Percentiles rank a stretch among this genome's conserved stretches.
phyloP scores from a whole-genome alignment of 345 rosid genomes.

The Isatis tinctoria region DNA sequence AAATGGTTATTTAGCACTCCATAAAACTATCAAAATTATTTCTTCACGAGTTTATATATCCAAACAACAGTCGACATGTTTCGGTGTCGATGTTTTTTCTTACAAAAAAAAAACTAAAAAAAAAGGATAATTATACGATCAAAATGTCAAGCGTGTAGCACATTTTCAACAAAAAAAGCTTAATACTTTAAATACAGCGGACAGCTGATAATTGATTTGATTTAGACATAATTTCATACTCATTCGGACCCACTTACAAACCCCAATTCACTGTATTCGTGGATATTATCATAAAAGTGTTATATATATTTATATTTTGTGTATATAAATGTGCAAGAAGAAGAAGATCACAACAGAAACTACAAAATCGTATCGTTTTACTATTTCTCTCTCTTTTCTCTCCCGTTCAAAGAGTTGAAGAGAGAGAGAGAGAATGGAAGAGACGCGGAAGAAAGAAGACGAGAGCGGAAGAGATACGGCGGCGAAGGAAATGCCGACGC shows the following conservation, averaged over 20 bases:
- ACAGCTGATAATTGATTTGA: conserved; percentile 8
- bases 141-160: conserved; percentile 18
- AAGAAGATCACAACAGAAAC: not conserved
- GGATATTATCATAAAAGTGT: not conserved
- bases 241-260: conserved; percentile 16
- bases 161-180: conserved; percentile 1
- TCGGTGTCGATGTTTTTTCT: not conserved
- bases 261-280: conserved; percentile 12
- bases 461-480: not conserved
- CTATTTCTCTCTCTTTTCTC: not conserved
- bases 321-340: not conserved
- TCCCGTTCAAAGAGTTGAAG: not conserved
- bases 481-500: conserved; percentile 19
- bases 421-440: conserved; percentile 35
- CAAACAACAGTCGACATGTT: not conserved
- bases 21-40: not conserved
- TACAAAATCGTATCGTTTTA: not conserved
- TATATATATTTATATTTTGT: conserved; percentile 8
- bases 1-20: not conserved
- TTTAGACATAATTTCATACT: not conserved
- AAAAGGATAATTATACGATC: not conserved
- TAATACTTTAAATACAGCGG: not conserved
- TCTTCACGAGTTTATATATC: not conserved
- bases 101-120: not conserved
- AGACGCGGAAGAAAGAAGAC: conserved; percentile 23